These are phyloP conservation scores for Rosa hybrid DNA, from an alignment of 331 rosid species.

Conservation along the genomic window DNA sequence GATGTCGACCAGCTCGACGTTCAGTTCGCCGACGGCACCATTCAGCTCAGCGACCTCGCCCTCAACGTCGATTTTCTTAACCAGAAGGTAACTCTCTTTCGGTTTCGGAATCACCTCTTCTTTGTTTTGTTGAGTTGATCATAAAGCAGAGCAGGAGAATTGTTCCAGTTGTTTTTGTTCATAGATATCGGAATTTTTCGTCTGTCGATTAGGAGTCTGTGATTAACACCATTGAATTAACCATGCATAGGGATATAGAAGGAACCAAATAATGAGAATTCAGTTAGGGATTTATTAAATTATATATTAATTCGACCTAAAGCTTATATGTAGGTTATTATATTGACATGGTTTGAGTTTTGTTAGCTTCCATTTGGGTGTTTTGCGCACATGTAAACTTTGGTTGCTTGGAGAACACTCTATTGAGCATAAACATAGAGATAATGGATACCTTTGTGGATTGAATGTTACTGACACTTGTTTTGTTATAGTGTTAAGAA, in stretches of 20 bases:
- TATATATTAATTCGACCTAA: background rate
- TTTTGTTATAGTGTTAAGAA: background rate
- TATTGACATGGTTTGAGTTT: background rate
- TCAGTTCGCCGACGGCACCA: constrained; percentile 73
- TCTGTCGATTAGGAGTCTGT: background rate
- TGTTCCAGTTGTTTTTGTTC: background rate
- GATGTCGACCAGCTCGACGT: constrained; percentile 93
- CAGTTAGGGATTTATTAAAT: background rate
- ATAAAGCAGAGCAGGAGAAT: background rate
- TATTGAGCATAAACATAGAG: too few relatives aligned
- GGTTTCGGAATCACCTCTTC: background rate
- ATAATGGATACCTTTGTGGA: too few relatives aligned
- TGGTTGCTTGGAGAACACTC: background rate
- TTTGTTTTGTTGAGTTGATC: background rate
- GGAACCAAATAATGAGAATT: background rate
- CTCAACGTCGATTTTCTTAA: constrained; percentile 82
- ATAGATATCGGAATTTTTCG: background rate
- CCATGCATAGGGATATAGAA: background rate
- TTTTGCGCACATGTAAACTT: too few relatives aligned
- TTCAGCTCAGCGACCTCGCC: constrained; percentile 91
- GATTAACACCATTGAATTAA: background rate
- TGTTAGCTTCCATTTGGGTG: background rate
- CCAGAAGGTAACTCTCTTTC: constrained; percentile 47
- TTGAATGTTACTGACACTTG: background rate
- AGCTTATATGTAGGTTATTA: background rate